A percentile compares a stretch with the other conserved stretches of the same genome.
phyloP scores from a whole-genome alignment of 257 asterid genomes.

The Solanum tarapatanum region DNA sequence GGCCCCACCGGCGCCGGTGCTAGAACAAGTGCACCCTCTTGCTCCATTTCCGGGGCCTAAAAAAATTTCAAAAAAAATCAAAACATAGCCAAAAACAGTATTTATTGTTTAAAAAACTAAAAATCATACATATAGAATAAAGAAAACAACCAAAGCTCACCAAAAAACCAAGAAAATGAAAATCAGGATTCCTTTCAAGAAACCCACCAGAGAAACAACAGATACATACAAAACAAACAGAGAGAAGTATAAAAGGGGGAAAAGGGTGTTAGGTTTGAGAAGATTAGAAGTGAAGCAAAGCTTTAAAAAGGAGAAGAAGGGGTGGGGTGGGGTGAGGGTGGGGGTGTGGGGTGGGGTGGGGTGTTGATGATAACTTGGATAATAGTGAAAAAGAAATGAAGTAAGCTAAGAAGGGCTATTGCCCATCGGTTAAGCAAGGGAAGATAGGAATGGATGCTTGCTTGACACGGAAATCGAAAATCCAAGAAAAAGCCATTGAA shows the following conservation, averaged over 20 bases:
- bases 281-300: slow-evolving; percentile 64
- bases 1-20: slow-evolving; percentile 11
- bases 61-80: not conserved
- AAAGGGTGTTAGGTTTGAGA: slow-evolving; percentile 14
- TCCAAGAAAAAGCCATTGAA: slow-evolving; percentile 4
- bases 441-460: slow-evolving; percentile 22
- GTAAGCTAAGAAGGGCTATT: slow-evolving; percentile 23
- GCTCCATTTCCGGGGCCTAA: not conserved
- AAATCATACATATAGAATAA: not conserved
- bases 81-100: not conserved
- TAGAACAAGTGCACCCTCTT: slow-evolving; percentile 36
- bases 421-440: slow-evolving; percentile 44
- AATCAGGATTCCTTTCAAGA: not conserved
- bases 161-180: slow-evolving; percentile 1
- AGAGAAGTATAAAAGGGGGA: not conserved
- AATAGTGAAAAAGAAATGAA: not conserved
- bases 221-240: not conserved
- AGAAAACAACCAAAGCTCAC: not conserved
- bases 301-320: not conserved
- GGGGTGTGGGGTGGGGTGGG: not conserved
- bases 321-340: not conserved
- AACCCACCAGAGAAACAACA: not conserved
- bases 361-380: not conserved
- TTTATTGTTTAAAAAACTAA: not conserved
- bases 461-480: slow-evolving; percentile 95